Evolutionary conservation across 768 basidiomycete genomes (phyloP).

Genomic region (Leccinum variicolor): DNA sequence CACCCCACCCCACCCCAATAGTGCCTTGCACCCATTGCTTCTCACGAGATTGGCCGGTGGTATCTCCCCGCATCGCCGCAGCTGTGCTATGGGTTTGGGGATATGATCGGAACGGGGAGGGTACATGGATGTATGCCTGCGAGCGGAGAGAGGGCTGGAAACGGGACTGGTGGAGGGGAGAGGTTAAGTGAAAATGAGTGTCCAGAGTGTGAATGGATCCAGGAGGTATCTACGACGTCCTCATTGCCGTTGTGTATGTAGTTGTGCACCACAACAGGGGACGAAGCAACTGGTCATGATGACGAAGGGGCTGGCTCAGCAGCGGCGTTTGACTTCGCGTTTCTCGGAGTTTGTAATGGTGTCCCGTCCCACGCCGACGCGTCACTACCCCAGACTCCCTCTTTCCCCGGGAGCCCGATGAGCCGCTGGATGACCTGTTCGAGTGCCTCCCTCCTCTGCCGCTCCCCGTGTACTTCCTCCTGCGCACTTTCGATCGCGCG

Average conservation of each 20-base stretch:
- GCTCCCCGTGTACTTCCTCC: slow-evolving; percentile 34
- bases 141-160: not conserved
- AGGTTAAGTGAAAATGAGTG: not conserved
- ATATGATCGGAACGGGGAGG: too few species aligned
- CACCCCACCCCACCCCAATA: too few species aligned
- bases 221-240: not conserved
- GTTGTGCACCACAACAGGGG: not conserved
- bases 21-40: too few species aligned
- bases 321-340: not conserved
- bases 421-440: slow-evolving; percentile 60
- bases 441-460: slow-evolving; percentile 59
- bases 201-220: not conserved
- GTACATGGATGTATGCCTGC: too few species aligned
- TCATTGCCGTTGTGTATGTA: not conserved
- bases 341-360: slow-evolving; percentile 47
- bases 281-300: slow-evolving; percentile 2
- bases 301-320: not conserved
- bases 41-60: too few species aligned
- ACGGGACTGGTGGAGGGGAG: not conserved
- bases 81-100: too few species aligned
- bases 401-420: slow-evolving; percentile 49
- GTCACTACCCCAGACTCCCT: slow-evolving; percentile 56
- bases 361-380: slow-evolving; percentile 48
- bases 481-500: slow-evolving; percentile 43
- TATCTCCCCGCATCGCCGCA: too few species aligned